Conservation (phyloP, 2,329 filamentous ascomycete species). For the Lizonia empirigonia region DNA sequence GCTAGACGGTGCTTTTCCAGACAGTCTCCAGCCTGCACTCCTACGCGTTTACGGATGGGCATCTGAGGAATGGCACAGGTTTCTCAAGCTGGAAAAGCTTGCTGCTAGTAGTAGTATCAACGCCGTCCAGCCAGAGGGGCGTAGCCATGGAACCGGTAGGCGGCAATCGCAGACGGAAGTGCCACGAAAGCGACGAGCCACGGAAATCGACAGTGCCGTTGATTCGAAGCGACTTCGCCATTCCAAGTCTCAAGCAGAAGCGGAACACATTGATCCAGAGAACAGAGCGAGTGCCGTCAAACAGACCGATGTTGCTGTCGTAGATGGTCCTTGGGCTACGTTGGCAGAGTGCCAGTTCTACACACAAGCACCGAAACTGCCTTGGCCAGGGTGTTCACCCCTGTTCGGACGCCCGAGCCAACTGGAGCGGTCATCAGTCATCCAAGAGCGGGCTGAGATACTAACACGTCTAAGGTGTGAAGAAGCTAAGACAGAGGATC, state of each 20-base stretch:
- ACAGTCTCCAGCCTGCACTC: slow-evolving; percentile 1
- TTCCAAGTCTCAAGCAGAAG: not conserved
- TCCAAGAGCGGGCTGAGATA: too few species aligned
- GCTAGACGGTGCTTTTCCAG: slow-evolving; percentile 1
- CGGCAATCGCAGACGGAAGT: not conserved
- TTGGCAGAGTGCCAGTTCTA: too few species aligned
- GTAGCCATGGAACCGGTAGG: not conserved
- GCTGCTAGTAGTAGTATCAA: not conserved
- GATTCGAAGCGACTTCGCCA: not conserved
- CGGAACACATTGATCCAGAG: not conserved
- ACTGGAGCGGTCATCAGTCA: too few species aligned
- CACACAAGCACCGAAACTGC: too few species aligned
- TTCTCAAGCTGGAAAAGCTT: too few species aligned
- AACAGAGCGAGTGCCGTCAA: not conserved
- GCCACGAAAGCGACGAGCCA: too few species aligned
- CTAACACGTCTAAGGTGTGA: too few species aligned
- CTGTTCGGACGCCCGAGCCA: too few species aligned
- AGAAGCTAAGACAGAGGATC: too few species aligned
- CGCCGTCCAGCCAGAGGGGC: not conserved
- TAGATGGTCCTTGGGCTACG: too few species aligned
- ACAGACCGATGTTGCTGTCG: not conserved
- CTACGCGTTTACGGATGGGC: not conserved
- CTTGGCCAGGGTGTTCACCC: too few species aligned
- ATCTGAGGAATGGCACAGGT: not conserved
- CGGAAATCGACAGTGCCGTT: not conserved